These are phyloP conservation scores for Sugiyamaella floridensis DNA, from an alignment of 805 yeast species.

Conservation along the genomic window DNA sequence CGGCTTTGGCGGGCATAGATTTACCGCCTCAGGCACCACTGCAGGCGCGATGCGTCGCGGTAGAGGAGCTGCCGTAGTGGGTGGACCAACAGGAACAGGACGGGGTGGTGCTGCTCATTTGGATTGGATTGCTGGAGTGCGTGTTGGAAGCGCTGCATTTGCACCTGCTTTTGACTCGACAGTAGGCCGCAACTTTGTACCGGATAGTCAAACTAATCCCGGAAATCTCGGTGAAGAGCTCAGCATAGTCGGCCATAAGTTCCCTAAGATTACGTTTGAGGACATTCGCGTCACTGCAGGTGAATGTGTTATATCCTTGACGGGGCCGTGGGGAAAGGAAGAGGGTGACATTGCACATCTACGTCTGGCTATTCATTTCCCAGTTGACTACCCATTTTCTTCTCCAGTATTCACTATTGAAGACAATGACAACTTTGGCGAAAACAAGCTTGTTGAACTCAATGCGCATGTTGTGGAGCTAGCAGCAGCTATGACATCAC, in stretches of 20 bases:
- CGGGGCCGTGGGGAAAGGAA: conserved; percentile 63
- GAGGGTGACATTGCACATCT: conserved; percentile 53
- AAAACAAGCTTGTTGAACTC: conserved; percentile 46
- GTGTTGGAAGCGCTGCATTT: conserved; percentile 53
- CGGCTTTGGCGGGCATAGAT: neutral
- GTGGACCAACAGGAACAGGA: neutral
- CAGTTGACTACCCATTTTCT: conserved; percentile 60
- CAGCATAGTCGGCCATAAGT: conserved; percentile 77
- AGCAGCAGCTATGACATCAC: conserved; percentile 47
- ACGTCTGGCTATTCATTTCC: conserved; percentile 63
- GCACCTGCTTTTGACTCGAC: conserved; percentile 16
- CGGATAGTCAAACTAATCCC: conserved; percentile 24
- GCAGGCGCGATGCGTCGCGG: neutral
- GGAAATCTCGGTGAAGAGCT: conserved; percentile 88
- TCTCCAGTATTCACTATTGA: conserved; percentile 62
- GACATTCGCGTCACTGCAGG: conserved; percentile 86
- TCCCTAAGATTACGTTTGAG: conserved; percentile 81
- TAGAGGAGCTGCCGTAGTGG: neutral
- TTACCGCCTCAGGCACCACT: neutral
- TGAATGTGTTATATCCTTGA: conserved; percentile 61
- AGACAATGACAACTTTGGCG: conserved; percentile 63
- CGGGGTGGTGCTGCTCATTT: conserved; percentile 46
- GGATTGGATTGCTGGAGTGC: conserved; percentile 90
- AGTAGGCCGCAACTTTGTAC: conserved; percentile 14
- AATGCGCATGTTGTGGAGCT: conserved; percentile 47